Base-by-base conservation (phyloP, 2,329 filamentous ascomycete species). In the Thielaviopsis cerberus region DNA sequence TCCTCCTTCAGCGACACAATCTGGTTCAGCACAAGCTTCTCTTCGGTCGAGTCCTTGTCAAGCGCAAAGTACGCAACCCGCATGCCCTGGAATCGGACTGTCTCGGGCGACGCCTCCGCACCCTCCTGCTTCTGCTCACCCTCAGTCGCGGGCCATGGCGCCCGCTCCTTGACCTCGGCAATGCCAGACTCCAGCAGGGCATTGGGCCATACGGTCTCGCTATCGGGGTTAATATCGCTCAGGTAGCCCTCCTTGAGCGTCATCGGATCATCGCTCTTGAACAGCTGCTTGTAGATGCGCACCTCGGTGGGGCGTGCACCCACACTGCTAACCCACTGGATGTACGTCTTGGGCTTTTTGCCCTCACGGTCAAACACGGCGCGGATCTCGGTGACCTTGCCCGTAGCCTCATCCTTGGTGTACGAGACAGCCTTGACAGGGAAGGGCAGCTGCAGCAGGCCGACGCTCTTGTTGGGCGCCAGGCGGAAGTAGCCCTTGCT, bases 1-100 rank as follows among this genome's bases (percentile, higher is more conserved):
- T 94, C 88, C 71, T 95, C 90, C 74, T 94, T 94, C 66, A 96
- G 71, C 53, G 85, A 87, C 23, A 97, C 90, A 66, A 97, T 96
- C 55, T 88, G 79, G 72, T 97, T 97, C 27, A 97, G 72, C 53
- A 97, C 80, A 63, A 94, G 75, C 69, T 84, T 87, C n/a, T 88
- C 86, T 30, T 81, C 79, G 0, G 81, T 85, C 61, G 82, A 86
- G 65, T 94, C 88, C 54, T 78, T 80, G 68, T 96, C 90, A 69
- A 94, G 75, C 61, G 78, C 76, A 72, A 92, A 92, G 68, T 94
- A 95, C 10, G 85, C 91, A 51, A 91, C 86, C 25, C 91, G 79
- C 76, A 95, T 82, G 1, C 82, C 91, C 75, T 97, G 91, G 77
- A 97, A 97, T 53, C 91, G 77, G 6, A 96, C 84, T 57, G 77